These are phyloP conservation scores for Fragaria vesca DNA, from an alignment of 306 rosid genomes.

Conservation along the genomic window DNA sequence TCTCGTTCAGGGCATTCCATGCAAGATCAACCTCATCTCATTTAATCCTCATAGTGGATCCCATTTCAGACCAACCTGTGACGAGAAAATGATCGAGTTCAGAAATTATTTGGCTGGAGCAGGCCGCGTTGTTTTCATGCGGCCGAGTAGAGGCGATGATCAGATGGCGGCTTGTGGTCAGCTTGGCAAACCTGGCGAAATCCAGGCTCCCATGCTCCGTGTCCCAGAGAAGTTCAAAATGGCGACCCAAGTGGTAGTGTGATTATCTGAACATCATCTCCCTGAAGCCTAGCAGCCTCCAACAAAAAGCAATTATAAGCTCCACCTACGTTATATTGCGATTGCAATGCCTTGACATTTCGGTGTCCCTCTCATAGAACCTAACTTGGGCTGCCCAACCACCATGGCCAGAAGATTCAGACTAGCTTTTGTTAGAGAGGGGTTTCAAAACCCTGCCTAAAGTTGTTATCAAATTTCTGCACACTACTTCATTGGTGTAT, in stretches of 20 bases:
- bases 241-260: conserved; percentile 40
- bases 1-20: conserved; percentile 82
- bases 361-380: not conserved
- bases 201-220: conserved; percentile 78
- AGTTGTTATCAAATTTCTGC: not conserved
- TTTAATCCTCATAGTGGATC: conserved; percentile 85
- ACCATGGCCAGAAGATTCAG: conserved; percentile 3
- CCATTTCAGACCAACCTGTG: conserved; percentile 73
- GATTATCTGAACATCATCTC: conserved; percentile 27
- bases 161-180: conserved; percentile 99
- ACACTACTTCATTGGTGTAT: not conserved
- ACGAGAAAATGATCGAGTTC: conserved; percentile 72
- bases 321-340: not conserved
- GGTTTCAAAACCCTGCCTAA: not conserved
- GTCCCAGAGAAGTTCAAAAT: conserved; percentile 70
- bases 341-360: not conserved
- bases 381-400: not conserved
- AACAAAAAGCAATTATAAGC: not conserved
- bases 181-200: conserved; percentile 69
- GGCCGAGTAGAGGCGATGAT: conserved; percentile 86
- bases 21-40: conserved; percentile 90
- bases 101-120: conserved; percentile 68
- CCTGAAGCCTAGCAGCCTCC: not conserved
- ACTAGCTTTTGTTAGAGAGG: not conserved
- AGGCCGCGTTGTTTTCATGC: conserved; percentile 59